Evolutionary conservation across 208 protist species (phyloP).

Genomic region (Leishmania braziliensis): DNA sequence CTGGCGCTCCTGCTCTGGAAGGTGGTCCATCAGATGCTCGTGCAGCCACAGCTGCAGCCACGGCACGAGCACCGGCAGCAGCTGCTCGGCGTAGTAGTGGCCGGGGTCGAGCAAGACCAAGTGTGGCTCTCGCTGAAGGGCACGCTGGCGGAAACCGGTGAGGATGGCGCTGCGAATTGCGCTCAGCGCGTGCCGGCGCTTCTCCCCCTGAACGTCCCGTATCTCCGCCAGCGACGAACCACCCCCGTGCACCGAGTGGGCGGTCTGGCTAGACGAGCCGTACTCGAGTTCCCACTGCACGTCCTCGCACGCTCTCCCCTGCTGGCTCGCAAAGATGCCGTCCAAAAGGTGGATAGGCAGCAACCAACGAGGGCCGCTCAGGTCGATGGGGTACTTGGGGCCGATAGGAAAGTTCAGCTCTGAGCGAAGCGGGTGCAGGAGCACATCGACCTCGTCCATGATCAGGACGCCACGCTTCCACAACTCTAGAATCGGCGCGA

Average conservation of each 20-base stretch:
- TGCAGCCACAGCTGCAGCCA: conserved; percentile 93
- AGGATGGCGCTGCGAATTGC: conserved; percentile 52
- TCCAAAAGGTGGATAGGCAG: conserved; percentile 95
- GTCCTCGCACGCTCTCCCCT: conserved; percentile 43
- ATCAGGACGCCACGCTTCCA: conserved; percentile 90
- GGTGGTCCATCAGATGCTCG: conserved; percentile 36
- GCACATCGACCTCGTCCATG: conserved; percentile 95
- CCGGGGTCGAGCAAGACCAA: conserved; percentile 87
- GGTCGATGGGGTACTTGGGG: conserved; percentile 89
- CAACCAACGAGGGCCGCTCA: conserved; percentile 89
- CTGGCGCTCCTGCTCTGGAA: conserved; percentile 22
- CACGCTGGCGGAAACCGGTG: conserved; percentile 60
- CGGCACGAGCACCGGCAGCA: conserved; percentile 85
- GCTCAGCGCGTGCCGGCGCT: conserved; percentile 20
- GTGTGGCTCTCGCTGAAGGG: conserved; percentile 90
- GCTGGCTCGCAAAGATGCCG: conserved; percentile 81
- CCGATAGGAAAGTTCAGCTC: conserved; percentile 97
- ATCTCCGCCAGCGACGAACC: neutral
- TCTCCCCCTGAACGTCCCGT: conserved; percentile 4
- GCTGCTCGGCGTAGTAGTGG: conserved; percentile 80
- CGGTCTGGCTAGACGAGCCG: conserved; percentile 6
- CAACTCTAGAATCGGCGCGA: conserved; percentile 82
- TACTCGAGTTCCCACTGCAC: conserved; percentile 34
- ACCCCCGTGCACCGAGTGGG: neutral
- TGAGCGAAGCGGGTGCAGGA: conserved; percentile 94